Evolutionary conservation across 2,329 filamentous ascomycete genomes (phyloP), one percentile per base, ranked within the genome.

Genomic region (Westerdykella ornata): DNA sequence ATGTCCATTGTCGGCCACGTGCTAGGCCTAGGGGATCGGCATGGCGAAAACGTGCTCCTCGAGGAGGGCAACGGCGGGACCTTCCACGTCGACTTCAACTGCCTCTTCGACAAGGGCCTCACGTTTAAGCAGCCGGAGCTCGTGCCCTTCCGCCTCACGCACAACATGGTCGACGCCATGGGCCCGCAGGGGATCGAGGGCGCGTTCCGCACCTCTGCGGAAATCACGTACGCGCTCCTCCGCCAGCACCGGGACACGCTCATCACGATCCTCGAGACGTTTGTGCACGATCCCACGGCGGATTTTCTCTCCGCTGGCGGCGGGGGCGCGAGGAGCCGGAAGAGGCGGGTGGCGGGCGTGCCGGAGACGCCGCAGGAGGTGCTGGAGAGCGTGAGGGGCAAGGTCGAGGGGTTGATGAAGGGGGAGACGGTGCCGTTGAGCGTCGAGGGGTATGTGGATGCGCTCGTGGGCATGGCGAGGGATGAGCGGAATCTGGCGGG

Each of bases 1-100:
- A 98, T 98, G 89, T 95, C 88, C n/a, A 98, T 99, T 79, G 88
- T 95, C 4, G 92, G 92, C 37, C 94, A 94, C 42, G 89, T 97
- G 37, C 77, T 99, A 4, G 92, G 80, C 45, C 74, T 99, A 0
- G 92, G 92, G 30, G 92, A 99, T 67, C 82, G 92, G 3, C 92
- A 99, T 68, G 90, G 90, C 44, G 92, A 98, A 66, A 99, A 99
- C 66, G 87, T 99, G 41, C 78, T 96, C 20, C 81, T 98, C 22
- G 88, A 97, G 65, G 88, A 97, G 69, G 84, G 85, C 42, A 94
- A 88, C 50, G 92, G 94, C 34, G 90, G 90, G 38, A 82, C 94
- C 2, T 86, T 98, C 67, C 92, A 99, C 67, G 94, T 99, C 35
- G 92, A 98, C 68, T 98, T 99, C 75, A 98, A 98, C 69, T 98